Percentiles rank a stretch among this genome's conserved stretches.
These are phyloP conservation scores for Pulveroboletus ravenelii DNA, from an alignment of 768 basidiomycete genomes.

Conservation along the genomic window DNA sequence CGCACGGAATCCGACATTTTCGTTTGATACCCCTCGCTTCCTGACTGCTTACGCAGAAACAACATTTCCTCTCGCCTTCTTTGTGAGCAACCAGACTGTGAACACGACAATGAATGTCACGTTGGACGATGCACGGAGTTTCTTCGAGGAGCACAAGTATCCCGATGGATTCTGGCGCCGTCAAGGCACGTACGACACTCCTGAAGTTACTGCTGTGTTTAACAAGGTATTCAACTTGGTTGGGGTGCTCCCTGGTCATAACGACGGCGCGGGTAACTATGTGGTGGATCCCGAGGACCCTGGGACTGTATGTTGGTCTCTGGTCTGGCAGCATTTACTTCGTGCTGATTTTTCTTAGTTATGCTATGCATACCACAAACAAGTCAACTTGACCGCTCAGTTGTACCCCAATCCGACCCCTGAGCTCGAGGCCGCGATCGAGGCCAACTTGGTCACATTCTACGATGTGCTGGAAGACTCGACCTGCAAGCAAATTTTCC, in stretches of 20 bases:
- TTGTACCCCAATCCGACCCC: constrained; percentile 21
- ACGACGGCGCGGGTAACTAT: constrained; percentile 19
- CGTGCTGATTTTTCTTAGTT: constrained; percentile 6
- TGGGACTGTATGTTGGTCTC: constrained; percentile 9
- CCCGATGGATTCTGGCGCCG: constrained; percentile 20
- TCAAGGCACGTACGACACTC: constrained; percentile 8
- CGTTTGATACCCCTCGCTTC: constrained; percentile 19
- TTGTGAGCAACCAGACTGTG: constrained; percentile 14
- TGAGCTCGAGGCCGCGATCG: constrained; percentile 21
- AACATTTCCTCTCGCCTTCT: constrained; percentile 24
- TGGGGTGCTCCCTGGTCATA: constrained; percentile 11
- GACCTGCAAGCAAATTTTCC: constrained; percentile 14
- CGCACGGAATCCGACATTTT: constrained; percentile 20
- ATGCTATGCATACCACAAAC: constrained; percentile 20
- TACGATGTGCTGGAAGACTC: constrained; percentile 8
- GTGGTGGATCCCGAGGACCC: constrained; percentile 9
- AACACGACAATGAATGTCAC: constrained; percentile 14
- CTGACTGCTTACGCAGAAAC: constrained; percentile 20
- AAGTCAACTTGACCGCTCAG: constrained; percentile 15
- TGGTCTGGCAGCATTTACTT: not conserved
- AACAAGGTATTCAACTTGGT: not conserved
- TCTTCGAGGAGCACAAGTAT: constrained; percentile 16
- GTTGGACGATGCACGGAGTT: constrained; percentile 16
- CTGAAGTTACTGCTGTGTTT: constrained; percentile 2
- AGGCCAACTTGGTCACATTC: constrained; percentile 16